These are phyloP conservation scores for Globisporangium polare DNA, from an alignment of 352 stramenopile genomes.

Conservation along the genomic window DNA sequence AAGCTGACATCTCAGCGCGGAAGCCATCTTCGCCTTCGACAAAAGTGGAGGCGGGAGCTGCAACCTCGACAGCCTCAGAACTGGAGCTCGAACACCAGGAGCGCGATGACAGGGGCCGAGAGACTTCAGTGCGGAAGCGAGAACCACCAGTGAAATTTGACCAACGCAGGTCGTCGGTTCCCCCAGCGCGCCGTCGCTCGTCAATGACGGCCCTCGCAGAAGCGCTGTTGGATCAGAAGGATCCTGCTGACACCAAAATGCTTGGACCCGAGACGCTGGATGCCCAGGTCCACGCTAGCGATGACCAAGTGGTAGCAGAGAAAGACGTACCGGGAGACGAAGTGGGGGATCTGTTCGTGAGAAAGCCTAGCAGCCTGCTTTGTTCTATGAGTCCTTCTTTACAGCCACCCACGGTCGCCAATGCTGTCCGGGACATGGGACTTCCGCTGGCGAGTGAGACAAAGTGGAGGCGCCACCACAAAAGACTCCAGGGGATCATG, in stretches of 20 bases:
- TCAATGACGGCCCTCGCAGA: conserved; percentile 3
- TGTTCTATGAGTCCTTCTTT: not conserved
- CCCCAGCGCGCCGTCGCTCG: not conserved
- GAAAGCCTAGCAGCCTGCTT: not conserved
- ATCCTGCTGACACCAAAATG: conserved; percentile 4
- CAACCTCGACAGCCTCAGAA: not conserved
- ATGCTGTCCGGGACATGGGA: not conserved
- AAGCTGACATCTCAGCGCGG: not conserved
- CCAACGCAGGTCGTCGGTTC: not conserved
- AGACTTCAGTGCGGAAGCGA: not conserved
- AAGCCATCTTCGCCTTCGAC: not conserved
- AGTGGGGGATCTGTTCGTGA: not conserved
- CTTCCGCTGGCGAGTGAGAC: conserved; percentile 27
- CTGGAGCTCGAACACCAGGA: not conserved
- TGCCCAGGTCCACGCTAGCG: not conserved
- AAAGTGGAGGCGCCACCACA: conserved; percentile 38
- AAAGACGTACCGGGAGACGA: not conserved
- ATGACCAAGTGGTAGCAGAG: not conserved
- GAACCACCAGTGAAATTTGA: not conserved
- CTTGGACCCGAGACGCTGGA: not conserved
- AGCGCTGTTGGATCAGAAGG: not conserved
- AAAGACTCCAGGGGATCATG: conserved; percentile 37
- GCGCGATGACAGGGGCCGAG: not conserved
- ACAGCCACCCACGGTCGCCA: not conserved
- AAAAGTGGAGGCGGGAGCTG: not conserved